Evolutionary conservation across 192 early-diverging fungal species (phyloP), one percentile per base, ranked within the genome.

Genomic region (Paraglomus brasilianum): DNA sequence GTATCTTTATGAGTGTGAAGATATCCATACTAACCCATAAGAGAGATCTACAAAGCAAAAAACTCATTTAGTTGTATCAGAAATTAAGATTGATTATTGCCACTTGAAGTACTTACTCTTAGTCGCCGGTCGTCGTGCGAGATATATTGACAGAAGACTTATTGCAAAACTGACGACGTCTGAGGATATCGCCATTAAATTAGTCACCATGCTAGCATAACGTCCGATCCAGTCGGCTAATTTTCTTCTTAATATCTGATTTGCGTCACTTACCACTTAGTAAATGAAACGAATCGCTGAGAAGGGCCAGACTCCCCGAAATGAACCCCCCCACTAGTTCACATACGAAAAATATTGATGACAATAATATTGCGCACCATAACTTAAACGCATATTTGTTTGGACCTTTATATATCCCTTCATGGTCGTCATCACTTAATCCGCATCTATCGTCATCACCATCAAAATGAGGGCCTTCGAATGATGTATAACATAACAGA

Each of bases 131-230:
- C 81, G 78, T 55, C 82, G 77, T 5, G 88, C 79, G 43, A 91
- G 69, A 59, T 87, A 85, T 21, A 91, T 73, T 14, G 89, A 86
- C 61, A 80, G 77, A 48, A 92, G 57, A 2, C 90, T 87, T 46
- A 93, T 86, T 21, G 81, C 80, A 61, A 92, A 92, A 38, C 89
- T 90, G 43, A 88, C 82, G 9, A 92, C 83, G 73, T 91, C 89
- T 74, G 72, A 71, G 41, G 50, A 21, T n/a, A n/a, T n/a, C n/a
- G n/a, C n/a, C n/a, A n/a, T n/a, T n/a, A n/a, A n/a, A n/a, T 7
- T 46, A 13, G 17, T 39, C 8, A 30, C 0, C 19, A 24, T 40
- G 10, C 63, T 70, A 19, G 1, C 46, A 61, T 49, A 3, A 53
- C 21, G 38, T 24, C 19, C 10, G n/a, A 17, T 10, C 19, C 13